A percentile compares a stretch with the other conserved stretches of the same genome.
Evolutionary conservation across 768 basidiomycete genomes (phyloP).

Genomic region (Sistotremastrum suecicum): DNA sequence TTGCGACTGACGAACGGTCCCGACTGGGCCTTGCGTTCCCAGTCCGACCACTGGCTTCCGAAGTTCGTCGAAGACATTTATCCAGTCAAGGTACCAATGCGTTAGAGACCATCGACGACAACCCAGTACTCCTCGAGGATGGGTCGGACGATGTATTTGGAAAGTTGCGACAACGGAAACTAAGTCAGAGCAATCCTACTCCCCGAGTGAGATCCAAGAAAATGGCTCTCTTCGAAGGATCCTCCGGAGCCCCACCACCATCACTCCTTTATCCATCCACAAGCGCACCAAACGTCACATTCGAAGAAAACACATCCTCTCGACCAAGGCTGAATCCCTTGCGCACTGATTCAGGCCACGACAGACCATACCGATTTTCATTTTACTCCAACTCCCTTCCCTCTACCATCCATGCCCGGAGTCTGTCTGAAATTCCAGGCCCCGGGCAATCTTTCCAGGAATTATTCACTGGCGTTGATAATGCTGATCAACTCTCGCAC

Average conservation of each 20-base stretch:
- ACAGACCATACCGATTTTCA: constrained; percentile 92
- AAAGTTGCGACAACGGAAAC: constrained; percentile 62
- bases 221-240: constrained; percentile 78
- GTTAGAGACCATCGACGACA: too few relatives aligned
- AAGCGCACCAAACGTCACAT: constrained; percentile 1
- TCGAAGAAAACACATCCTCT: too few relatives aligned
- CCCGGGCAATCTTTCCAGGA: constrained; percentile 91
- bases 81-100: too few relatives aligned
- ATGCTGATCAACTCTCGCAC: constrained; percentile 4
- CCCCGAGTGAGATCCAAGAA: constrained; percentile 58
- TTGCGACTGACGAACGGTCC: constrained; percentile 54
- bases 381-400: constrained; percentile 92
- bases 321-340: too few relatives aligned
- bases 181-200: constrained; percentile 67
- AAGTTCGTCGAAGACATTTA: too few relatives aligned
- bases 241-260: constrained; percentile 31
- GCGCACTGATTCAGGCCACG: constrained; percentile 27
- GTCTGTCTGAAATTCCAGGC: constrained; percentile 82
- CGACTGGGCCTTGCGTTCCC: constrained; percentile 44
- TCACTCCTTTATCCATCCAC: constrained; percentile 24
- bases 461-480: constrained; percentile 49
- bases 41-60: background rate
- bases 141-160: constrained; percentile 13
- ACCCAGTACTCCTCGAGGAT: too few relatives aligned
- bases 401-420: constrained; percentile 90